Evolutionary conservation across 2,329 filamentous ascomycete species (phyloP).

Genomic region (Microdochium trichocladiopsis): DNA sequence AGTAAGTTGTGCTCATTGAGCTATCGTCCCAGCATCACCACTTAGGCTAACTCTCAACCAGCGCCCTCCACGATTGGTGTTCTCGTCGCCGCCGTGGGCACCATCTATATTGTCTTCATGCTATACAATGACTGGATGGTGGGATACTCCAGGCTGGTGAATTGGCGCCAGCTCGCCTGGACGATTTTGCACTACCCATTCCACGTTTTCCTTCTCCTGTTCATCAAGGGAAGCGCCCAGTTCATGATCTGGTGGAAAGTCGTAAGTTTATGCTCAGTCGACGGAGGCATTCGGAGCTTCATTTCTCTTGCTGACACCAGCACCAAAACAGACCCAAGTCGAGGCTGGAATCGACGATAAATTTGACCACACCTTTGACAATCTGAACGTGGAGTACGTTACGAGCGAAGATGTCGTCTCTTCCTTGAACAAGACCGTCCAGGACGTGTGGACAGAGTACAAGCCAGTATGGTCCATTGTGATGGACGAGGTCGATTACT

Average conservation of each 20-base stretch:
- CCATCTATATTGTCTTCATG: constrained; percentile 34
- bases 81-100: constrained; percentile 25
- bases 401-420: constrained; percentile 4
- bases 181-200: constrained; percentile 52
- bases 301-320: neutral
- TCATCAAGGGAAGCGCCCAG: constrained; percentile 53
- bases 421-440: constrained; percentile 2
- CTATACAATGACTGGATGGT: constrained; percentile 55
- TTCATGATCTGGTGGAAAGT: constrained; percentile 37
- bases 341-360: constrained; percentile 16
- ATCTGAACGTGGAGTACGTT: constrained; percentile 1
- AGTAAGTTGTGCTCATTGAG: constrained; percentile 15
- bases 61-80: constrained; percentile 28
- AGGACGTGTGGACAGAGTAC: constrained; percentile 1
- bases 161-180: constrained; percentile 51
- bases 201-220: constrained; percentile 52
- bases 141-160: constrained; percentile 41
- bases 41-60: constrained; percentile 3
- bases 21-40: neutral
- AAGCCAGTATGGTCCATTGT: neutral
- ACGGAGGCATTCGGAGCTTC: neutral
- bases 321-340: constrained; percentile 2
- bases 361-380: neutral
- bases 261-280: constrained; percentile 3
- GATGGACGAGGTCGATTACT: neutral